Base-by-base conservation (phyloP, 768 basidiomycete genomes). In the Infundibulicybe gibba region DNA sequence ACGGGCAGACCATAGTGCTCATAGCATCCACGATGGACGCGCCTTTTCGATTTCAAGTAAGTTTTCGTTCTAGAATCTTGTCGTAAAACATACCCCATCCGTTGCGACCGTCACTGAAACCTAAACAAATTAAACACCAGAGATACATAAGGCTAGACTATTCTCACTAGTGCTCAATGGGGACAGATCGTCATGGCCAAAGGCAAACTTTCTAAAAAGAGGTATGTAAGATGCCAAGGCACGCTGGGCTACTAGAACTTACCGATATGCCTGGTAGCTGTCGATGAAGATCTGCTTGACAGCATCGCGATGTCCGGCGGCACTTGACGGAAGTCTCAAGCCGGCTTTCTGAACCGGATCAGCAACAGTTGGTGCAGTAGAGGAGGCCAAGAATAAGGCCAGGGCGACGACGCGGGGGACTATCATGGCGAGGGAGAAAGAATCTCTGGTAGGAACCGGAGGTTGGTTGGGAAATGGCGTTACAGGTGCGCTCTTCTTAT, bases 21-120 rank as follows among this genome's bases (percentile, higher is more conserved):
- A 88, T 59, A 0, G 76, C 76, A 56, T 88, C 85, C 11, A 79
- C 73, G 40, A 87, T 79, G 13, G 77, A 70, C 32, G 84, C 83
- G 34, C 84, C 85, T 83, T 32, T 63, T 66, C 49, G 70, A 60
- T 44, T 40, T 16, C 25, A 25, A 25, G 25, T 25, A 25, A 25
- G 25, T 8, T 25, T 25, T 25, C 3, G 25, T 46, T 42, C 1
- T n/a, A 21, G 41, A 25, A 10, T 12, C 8, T 17, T 32, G 6
- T n/a, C 13, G 8, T 25, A 19, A 16, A 14, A 40, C 25, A 25
- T 12, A 55, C 56, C 56, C 54, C 42, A 53, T 41, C 73, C 72
- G 52, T 73, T 72, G n/a, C 68, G 64, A n/a, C 62, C 63, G 45
- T 74, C 68, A 11, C 58, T 60, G 20, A 60, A 68, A 40, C 56